Evolutionary conservation across 257 asterid species (phyloP), one percentile per base, ranked within the genome.

Genomic region (Nicotiana tomentosiformis): DNA sequence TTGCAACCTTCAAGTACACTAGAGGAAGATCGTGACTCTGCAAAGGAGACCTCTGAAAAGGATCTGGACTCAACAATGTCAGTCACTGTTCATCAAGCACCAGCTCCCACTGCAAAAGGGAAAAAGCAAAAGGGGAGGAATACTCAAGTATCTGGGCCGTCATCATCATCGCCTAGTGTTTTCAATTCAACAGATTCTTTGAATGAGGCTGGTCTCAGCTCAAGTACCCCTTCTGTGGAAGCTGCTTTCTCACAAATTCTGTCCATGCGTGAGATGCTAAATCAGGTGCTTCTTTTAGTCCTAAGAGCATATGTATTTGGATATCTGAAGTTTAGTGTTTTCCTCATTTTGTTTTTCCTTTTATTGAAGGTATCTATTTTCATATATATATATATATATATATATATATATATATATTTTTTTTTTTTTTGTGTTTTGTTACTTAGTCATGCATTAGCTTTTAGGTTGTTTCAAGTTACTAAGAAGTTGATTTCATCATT

Each of bases 91-190:
- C 96, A 88, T 64, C 91, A 88, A 67, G 88, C 87, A 61, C 57
- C 91, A 51, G 80, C 86, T 83, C 90, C 93, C 60, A 88, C 55
- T 83, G 14, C 90, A 17, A 93, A 94, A 90, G 93, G 91, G 79
- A 96, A 96, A 85, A 93, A 84, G 83, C 95, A 92, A 77, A 96
- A 92, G 83, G 99, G 93, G 84, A 93, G 91, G 88, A 87, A 83
- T 88, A 86, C 86, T 72, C 95, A 90, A 84, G 97, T 89, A 60
- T 88, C 94, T 58, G 90, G 85, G 46, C 83, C 85, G 57, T 69
- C 90, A 53, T 92, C 92, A 30, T 89, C 90, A 68, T 85, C 94
- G 58, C 93, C 89, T 16, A 86, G 88, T 83, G 89, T 83, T 68
- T 92, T 90, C 83, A 88, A 89, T 84, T 88, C 93, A 51, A 83